Percentiles rank a stretch among this genome's conserved stretches.
These are phyloP conservation scores for Amanita muscaria DNA, from an alignment of 768 basidiomycete species.

Conservation along the genomic window DNA sequence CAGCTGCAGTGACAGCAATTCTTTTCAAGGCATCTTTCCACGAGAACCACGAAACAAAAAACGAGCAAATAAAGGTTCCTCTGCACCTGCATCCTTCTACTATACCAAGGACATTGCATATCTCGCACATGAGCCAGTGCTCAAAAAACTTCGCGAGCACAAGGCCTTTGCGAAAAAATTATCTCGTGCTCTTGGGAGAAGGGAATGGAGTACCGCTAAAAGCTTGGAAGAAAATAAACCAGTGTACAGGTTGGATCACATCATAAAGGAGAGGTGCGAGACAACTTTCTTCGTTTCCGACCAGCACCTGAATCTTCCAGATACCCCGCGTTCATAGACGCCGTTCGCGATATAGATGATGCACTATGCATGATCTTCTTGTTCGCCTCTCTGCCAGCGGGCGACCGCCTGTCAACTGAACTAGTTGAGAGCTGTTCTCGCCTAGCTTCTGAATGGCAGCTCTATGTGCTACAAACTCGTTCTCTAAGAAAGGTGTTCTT, in stretches of 20 bases:
- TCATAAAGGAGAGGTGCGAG: conserved; percentile 90
- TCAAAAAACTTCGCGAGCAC: conserved; percentile 91
- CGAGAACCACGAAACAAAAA: conserved; percentile 90
- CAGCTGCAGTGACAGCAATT: neutral
- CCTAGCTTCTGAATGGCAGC: conserved; percentile 91
- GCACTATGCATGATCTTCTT: conserved; percentile 92
- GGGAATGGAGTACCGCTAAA: conserved; percentile 94
- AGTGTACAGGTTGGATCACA: conserved; percentile 85
- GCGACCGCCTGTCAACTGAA: conserved; percentile 67
- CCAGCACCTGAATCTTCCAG: conserved; percentile 29
- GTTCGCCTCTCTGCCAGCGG: conserved; percentile 88
- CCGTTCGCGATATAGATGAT: conserved; percentile 93
- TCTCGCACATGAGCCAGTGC: conserved; percentile 91
- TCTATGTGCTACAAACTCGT: conserved; percentile 85
- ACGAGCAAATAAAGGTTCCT: conserved; percentile 94
- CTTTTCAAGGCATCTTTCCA: conserved; percentile 79
- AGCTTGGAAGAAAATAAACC: conserved; percentile 91
- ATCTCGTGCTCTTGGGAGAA: conserved; percentile 82
- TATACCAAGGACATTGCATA: conserved; percentile 98
- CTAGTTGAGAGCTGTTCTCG: conserved; percentile 87
- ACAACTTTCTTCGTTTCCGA: neutral
- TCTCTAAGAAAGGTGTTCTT: conserved; percentile 87
- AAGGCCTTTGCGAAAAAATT: conserved; percentile 98
- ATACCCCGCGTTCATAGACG: conserved; percentile 95
- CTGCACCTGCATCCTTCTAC: conserved; percentile 96